Conservation (phyloP, 805 yeast species). For the Candida takata region DNA sequence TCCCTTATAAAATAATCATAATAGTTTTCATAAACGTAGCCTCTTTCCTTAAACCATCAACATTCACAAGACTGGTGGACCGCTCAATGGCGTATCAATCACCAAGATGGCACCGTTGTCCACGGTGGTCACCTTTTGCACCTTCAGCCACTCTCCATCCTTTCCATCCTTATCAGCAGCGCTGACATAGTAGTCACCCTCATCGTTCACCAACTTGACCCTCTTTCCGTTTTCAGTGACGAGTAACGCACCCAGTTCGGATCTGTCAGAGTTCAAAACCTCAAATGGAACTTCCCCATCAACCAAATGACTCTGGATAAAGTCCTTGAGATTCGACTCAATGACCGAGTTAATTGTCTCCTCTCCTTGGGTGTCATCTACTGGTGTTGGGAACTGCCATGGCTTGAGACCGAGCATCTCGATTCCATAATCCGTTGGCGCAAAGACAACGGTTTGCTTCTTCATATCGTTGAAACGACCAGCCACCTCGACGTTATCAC, state of each 20-base stretch:
- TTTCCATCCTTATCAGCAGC: constrained; percentile 22
- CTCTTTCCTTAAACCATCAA: constrained; percentile 1
- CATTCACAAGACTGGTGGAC: neutral
- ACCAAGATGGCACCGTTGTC: constrained; percentile 41
- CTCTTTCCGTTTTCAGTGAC: constrained; percentile 28
- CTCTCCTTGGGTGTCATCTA: constrained; percentile 32
- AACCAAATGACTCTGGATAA: constrained; percentile 59
- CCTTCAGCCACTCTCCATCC: constrained; percentile 29
- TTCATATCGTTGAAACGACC: constrained; percentile 39
- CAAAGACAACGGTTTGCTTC: constrained; percentile 47
- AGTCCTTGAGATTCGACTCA: constrained; percentile 45
- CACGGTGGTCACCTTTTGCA: constrained; percentile 29
- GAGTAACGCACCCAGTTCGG: constrained; percentile 24
- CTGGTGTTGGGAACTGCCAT: constrained; percentile 68
- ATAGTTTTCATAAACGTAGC: neutral
- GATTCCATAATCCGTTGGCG: constrained; percentile 66
- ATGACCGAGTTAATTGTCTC: constrained; percentile 43
- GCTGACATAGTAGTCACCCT: constrained; percentile 29
- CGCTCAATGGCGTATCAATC: constrained; percentile 25
- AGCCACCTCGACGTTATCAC: constrained; percentile 50
- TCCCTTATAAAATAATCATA: neutral
- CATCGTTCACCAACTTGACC: constrained; percentile 31
- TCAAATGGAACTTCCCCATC: constrained; percentile 22
- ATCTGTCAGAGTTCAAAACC: constrained; percentile 10
- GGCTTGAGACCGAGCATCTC: constrained; percentile 50